Evolutionary conservation across 768 basidiomycete genomes (phyloP).

Genomic region (Cantharellus cinnabarinus): DNA sequence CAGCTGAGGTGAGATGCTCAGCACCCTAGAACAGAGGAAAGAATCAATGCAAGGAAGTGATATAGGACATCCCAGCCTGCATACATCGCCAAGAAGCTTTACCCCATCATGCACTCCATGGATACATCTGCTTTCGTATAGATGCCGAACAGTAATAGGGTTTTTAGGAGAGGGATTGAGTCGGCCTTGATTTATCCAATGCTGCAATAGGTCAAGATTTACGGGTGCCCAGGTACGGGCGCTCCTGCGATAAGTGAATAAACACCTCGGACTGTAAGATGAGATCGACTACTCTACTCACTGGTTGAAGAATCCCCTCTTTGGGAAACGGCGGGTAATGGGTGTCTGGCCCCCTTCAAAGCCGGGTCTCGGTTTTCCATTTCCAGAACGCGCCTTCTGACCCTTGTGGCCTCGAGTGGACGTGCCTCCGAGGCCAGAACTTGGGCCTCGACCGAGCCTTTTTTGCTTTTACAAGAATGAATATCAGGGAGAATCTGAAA

Average conservation of each 20-base stretch:
- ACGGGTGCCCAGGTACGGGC: constrained; percentile 60
- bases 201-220: constrained; percentile 71
- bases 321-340: constrained; percentile 75
- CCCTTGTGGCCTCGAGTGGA: constrained; percentile 91
- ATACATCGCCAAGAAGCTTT: constrained; percentile 71
- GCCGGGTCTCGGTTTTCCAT: constrained; percentile 56
- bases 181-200: constrained; percentile 77
- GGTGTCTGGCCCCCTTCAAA: constrained; percentile 98
- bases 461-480: constrained; percentile 39
- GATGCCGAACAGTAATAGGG: constrained; percentile 73
- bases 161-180: constrained; percentile 54
- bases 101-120: constrained; percentile 81
- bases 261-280: neutral
- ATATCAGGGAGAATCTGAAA: neutral
- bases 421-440: constrained; percentile 78
- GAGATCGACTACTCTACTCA: constrained; percentile 22
- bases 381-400: constrained; percentile 80
- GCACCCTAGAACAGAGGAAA: constrained; percentile 29
- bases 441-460: constrained; percentile 86
- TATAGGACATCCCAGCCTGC: constrained; percentile 11
- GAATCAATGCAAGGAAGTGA: neutral
- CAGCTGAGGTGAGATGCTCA: constrained; percentile 39
- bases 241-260: constrained; percentile 27
- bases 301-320: constrained; percentile 87
- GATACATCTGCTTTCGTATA: constrained; percentile 71